Evolutionary conservation across 108 stramenopile genomes (phyloP).

Genomic region (Cyclotella sp.): DNA sequence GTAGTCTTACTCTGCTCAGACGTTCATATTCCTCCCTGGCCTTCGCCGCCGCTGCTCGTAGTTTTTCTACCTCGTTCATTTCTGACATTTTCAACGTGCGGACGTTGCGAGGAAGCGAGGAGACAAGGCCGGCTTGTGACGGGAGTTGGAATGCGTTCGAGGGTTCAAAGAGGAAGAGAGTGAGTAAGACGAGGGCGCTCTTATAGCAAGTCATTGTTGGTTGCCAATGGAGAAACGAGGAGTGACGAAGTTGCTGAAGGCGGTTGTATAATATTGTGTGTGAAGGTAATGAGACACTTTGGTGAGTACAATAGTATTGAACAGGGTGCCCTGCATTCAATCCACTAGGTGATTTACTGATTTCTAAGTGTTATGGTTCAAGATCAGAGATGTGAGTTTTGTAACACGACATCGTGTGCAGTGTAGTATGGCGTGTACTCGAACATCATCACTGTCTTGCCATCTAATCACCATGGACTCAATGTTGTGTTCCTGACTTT

Average conservation of each 20-base stretch:
- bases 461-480: too few species aligned
- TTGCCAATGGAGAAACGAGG: background rate
- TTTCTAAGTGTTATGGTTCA: too few species aligned
- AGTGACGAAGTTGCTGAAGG: background rate
- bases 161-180: background rate
- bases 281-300: too few species aligned
- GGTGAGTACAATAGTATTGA: too few species aligned
- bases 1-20: slow-evolving; percentile 58
- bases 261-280: too few species aligned
- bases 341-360: too few species aligned
- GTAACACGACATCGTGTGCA: too few species aligned
- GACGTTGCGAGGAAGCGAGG: background rate
- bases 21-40: slow-evolving; percentile 82
- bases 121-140: background rate
- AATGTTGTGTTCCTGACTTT: too few species aligned
- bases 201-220: slow-evolving; percentile 1
- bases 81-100: slow-evolving; percentile 11
- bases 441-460: too few species aligned
- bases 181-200: background rate
- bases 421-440: too few species aligned
- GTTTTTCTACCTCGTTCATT: slow-evolving; percentile 57
- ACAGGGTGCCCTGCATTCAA: too few species aligned
- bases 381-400: too few species aligned
- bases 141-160: slow-evolving; percentile 22
- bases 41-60: slow-evolving; percentile 79